phyloP scores from a whole-genome alignment of 352 stramenopile species.

The Aphanomyces cochlioides region DNA sequence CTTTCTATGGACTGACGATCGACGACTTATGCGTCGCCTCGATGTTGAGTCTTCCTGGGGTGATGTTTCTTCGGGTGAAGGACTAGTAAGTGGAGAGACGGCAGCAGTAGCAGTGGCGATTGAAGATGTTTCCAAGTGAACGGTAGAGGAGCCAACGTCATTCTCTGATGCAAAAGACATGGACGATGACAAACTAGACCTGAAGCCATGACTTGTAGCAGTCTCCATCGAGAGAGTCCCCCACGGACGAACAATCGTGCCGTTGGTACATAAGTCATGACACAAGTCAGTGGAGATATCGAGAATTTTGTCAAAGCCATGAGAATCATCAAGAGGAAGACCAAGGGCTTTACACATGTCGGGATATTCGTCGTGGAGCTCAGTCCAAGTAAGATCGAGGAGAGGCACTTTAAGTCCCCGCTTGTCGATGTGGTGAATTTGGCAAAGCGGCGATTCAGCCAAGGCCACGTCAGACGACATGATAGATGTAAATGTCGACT shows the following conservation, averaged over 20 bases:
- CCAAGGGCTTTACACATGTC: slow-evolving; percentile 12
- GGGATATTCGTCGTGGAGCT: not conserved
- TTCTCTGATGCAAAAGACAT: not conserved
- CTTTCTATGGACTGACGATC: slow-evolving; percentile 7
- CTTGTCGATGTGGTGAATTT: slow-evolving; percentile 9
- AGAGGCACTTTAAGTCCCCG: not conserved
- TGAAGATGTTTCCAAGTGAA: not conserved
- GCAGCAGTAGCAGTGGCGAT: not conserved
- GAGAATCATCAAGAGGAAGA: slow-evolving; percentile 1
- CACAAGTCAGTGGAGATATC: slow-evolving; percentile 63
- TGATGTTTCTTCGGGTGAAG: not conserved
- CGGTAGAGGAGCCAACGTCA: not conserved
- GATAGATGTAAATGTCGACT: not conserved
- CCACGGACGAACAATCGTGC: slow-evolving; percentile 37
- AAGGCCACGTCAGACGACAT: not conserved
- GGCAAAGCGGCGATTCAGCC: not conserved
- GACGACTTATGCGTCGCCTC: slow-evolving; percentile 5
- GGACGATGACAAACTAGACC: not conserved
- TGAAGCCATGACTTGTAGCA: not conserved
- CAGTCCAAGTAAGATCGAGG: slow-evolving; percentile 15
- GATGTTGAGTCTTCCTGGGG: not conserved
- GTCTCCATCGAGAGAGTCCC: slow-evolving; percentile 13
- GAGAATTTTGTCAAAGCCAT: slow-evolving; percentile 41
- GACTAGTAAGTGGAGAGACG: not conserved
- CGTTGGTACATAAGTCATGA: slow-evolving; percentile 73